These are phyloP conservation scores for Picochlorum sp. DNA, from an alignment of 139 green algal genomes.

Conservation along the genomic window DNA sequence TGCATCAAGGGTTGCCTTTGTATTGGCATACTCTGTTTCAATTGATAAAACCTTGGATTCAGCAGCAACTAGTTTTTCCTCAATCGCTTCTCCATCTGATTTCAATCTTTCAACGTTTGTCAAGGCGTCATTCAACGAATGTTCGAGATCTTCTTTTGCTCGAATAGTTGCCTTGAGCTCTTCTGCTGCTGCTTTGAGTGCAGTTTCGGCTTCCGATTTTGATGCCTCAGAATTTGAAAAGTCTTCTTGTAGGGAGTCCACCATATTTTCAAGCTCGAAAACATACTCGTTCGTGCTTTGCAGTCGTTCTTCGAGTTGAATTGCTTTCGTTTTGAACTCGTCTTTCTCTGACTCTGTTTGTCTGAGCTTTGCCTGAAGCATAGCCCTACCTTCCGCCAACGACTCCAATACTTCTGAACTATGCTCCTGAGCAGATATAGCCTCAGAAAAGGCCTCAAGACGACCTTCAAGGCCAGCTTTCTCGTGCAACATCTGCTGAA, in stretches of 20 bases:
- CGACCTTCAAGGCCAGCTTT: slow-evolving; percentile 3
- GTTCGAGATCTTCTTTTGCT: neutral
- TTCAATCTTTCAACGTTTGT: no score
- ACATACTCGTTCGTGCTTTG: no score
- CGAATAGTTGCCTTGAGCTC: neutral
- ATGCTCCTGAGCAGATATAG: slow-evolving; percentile 3
- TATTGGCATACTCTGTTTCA: no score
- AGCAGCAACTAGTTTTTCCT: no score
- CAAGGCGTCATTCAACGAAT: no score
- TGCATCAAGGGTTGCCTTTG: no score
- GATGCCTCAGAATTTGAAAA: neutral
- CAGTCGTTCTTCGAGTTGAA: no score
- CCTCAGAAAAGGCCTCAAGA: slow-evolving; percentile 6
- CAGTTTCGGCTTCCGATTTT: neutral
- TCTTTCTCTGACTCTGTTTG: neutral
- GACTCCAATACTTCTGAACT: slow-evolving; percentile 7
- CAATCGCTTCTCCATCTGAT: no score
- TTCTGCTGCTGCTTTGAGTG: neutral
- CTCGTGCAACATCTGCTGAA: neutral
- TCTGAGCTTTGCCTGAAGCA: neutral
- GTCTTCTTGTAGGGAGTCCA: neutral
- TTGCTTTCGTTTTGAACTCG: no score
- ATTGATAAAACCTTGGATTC: no score
- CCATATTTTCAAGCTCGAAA: neutral
- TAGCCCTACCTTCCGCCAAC: slow-evolving; percentile 10